A percentile compares a stretch with the other conserved stretches of the same genome.
phyloP scores from a whole-genome alignment of 2,329 filamentous ascomycete species.

The Cladorrhinum sp. region DNA sequence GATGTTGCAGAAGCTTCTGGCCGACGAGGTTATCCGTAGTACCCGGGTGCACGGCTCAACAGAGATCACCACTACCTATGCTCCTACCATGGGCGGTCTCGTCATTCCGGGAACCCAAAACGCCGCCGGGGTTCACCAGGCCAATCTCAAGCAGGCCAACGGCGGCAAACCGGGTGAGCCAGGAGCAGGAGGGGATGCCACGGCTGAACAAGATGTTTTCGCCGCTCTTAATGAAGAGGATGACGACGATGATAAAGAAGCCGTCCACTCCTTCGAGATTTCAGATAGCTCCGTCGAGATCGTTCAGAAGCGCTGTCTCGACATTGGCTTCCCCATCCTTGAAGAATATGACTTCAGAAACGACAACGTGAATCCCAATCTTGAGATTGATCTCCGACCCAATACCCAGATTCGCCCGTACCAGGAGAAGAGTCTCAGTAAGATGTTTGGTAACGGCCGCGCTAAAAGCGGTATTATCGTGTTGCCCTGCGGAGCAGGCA shows the following conservation, averaged over 20 bases:
- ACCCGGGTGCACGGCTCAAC: slow-evolving; percentile 69
- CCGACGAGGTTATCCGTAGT: slow-evolving; percentile 77
- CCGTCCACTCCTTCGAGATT: slow-evolving; percentile 93
- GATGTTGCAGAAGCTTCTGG: slow-evolving; percentile 81
- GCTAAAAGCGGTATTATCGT: slow-evolving; percentile 98
- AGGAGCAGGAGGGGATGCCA: slow-evolving; percentile 53
- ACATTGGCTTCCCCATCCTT: slow-evolving; percentile 80
- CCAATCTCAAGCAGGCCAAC: slow-evolving; percentile 37
- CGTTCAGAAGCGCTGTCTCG: slow-evolving; percentile 85
- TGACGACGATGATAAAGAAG: slow-evolving; percentile 74
- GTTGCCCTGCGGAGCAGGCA: slow-evolving; percentile 91
- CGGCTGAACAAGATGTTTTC: slow-evolving; percentile 56
- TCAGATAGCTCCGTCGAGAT: slow-evolving; percentile 75
- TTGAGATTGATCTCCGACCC: slow-evolving; percentile 91
- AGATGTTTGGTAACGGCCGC: slow-evolving; percentile 98
- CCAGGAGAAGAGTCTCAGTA: slow-evolving; percentile 94
- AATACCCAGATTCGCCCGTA: slow-evolving; percentile 89
- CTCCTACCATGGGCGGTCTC: slow-evolving; percentile 80
- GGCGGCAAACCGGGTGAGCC: slow-evolving; percentile 45
- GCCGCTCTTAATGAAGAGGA: slow-evolving; percentile 71
- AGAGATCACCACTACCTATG: slow-evolving; percentile 75
- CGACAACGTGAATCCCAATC: slow-evolving; percentile 80
- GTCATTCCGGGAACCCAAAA: slow-evolving; percentile 95
- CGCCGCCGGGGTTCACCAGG: slow-evolving; percentile 82
- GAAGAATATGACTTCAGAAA: slow-evolving; percentile 98